A percentile compares a stretch with the other conserved stretches of the same genome.
Evolutionary conservation across 2,329 filamentous ascomycete species (phyloP).

Genomic region (Trichophyton benhamiae): DNA sequence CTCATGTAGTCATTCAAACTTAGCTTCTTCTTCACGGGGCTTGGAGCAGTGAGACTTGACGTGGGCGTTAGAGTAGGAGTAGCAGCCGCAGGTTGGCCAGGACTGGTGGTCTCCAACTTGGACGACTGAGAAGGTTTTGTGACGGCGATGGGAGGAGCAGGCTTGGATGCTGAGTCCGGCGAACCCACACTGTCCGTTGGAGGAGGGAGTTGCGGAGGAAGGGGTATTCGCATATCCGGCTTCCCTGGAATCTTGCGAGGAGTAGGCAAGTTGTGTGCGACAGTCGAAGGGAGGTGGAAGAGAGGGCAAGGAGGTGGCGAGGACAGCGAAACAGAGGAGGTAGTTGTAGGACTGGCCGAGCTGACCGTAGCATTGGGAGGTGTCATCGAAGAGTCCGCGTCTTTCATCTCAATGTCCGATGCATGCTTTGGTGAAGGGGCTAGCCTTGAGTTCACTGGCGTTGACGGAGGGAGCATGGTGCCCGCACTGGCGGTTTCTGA

Average conservation of each 20-base stretch:
- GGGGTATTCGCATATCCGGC: constrained; percentile 36
- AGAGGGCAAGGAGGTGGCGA: neutral
- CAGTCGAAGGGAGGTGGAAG: constrained; percentile 23
- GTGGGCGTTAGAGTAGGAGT: neutral
- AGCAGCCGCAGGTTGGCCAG: neutral
- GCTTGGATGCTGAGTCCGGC: neutral
- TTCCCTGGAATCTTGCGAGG: constrained; percentile 41
- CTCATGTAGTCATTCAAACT: constrained; percentile 40
- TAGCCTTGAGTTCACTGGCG: constrained; percentile 7
- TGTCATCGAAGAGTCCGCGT: constrained; percentile 22
- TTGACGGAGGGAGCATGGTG: constrained; percentile 12
- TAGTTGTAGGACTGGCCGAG: neutral
- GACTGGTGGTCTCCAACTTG: neutral
- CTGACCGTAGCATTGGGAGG: constrained; percentile 11
- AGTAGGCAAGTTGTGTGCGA: constrained; percentile 27
- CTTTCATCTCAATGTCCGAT: constrained; percentile 24
- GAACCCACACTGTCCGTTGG: neutral
- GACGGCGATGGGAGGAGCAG: neutral
- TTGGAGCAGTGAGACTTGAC: constrained; percentile 23
- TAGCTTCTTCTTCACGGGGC: constrained; percentile 40
- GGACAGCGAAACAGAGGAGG: neutral
- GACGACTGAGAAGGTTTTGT: neutral
- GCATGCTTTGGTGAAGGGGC: constrained; percentile 7
- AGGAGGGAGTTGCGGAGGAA: neutral
- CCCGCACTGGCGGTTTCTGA: constrained; percentile 1